Evolutionary conservation across 805 yeast genomes (phyloP).

Genomic region (Barnettozyma californica): DNA sequence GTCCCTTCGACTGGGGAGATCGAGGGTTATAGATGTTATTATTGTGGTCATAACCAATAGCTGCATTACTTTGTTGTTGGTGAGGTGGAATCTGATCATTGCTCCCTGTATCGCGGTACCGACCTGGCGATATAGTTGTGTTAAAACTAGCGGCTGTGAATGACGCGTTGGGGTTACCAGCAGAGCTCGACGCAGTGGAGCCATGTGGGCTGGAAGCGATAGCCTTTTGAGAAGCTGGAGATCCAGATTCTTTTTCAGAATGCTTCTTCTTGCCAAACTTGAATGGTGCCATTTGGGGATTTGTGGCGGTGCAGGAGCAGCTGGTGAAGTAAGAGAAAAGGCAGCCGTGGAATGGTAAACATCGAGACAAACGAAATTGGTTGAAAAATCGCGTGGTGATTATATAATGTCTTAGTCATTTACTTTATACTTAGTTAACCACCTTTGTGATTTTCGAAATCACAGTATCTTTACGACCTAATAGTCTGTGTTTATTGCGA

Average conservation of each 20-base stretch:
- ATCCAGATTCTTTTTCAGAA: slow-evolving; percentile 27
- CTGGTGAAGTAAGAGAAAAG: not conserved
- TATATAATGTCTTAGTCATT: not conserved
- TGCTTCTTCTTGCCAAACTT: slow-evolving; percentile 47
- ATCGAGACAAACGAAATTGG: not conserved
- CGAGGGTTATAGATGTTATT: slow-evolving; percentile 20
- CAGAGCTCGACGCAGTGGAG: slow-evolving; percentile 17
- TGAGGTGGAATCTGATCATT: slow-evolving; percentile 4
- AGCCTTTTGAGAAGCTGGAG: slow-evolving; percentile 13
- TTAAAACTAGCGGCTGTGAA: slow-evolving; percentile 7
- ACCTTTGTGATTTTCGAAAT: not conserved
- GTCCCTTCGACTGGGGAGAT: slow-evolving; percentile 11
- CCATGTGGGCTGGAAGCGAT: slow-evolving; percentile 22
- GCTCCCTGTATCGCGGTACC: slow-evolving; percentile 9
- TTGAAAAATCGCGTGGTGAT: not conserved
- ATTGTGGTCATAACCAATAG: slow-evolving; percentile 20
- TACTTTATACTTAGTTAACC: too few relatives aligned
- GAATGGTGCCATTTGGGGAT: slow-evolving; percentile 45
- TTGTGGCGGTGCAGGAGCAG: not conserved
- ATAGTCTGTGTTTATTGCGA: not conserved
- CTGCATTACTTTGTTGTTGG: slow-evolving; percentile 11
- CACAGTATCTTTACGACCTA: not conserved
- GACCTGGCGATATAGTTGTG: slow-evolving; percentile 9
- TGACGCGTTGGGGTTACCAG: slow-evolving; percentile 12
- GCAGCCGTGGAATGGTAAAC: not conserved